Base-by-base conservation (phyloP, 1,139 yeast genomes). In the Candida freyschussii region DNA sequence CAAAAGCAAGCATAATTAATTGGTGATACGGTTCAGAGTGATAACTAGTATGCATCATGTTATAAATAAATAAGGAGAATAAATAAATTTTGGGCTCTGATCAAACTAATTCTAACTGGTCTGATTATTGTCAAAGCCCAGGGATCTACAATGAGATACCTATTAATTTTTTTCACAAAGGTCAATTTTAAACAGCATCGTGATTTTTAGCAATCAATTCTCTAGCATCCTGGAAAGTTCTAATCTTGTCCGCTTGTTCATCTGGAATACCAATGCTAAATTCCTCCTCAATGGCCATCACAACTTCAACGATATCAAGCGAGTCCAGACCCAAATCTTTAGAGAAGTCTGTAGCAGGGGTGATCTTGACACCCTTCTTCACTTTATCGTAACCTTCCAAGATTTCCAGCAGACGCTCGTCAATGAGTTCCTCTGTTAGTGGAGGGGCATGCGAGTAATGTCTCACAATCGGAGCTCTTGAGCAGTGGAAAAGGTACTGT, bases 241-340 rank as follows among this genome's bases (percentile, higher is more conserved):
- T 82, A 57, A 86, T 75, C 45, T 73, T 72, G 56, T 85, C 94
- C 27, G 94, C 91, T 57, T 83, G 89, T 48, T 78, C 75, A 60
- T 86, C 95, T 29, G 95, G 93, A 57, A 86, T 84, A 56, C 78
- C 83, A 45, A 70, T 65, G 48, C 78, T 75, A 59, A 78, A 78
- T 54, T 85, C 95, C 49, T 77, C 81, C 62, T 86, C 96, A 43
- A 86, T 75, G 51, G 85, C 94, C 86, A 86, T 85, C 26, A 86
- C 74, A 26, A 85, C 89, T 59, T 86, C 96, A 29, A 84, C 95
- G 22, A 83, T 80, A 54, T 86, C 96, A 55, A 86, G 73, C 20
- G 91, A 80, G 63, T 86, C 96, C 50, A 85, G 71, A 3, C 94
- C 94, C 47, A 86, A 70, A 56, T 86, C 95, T 45, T 73, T 77